phyloP scores from a whole-genome alignment of 2,329 filamentous ascomycete genomes.

The Diaporthe caulivora region DNA sequence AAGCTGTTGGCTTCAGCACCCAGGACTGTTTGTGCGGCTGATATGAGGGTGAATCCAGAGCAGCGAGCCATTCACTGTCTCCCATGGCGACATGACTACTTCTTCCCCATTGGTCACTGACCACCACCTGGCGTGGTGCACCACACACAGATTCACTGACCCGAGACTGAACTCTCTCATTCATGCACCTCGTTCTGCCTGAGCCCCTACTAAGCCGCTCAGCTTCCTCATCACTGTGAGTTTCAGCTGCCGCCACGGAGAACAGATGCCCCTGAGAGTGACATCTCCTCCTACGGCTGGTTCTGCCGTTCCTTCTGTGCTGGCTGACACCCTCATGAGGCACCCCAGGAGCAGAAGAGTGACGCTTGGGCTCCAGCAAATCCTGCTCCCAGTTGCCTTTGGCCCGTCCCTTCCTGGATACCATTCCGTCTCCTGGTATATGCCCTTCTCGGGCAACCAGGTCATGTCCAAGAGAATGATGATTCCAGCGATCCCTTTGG shows the following conservation, averaged over 20 bases:
- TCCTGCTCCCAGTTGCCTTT: neutral
- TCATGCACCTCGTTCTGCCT: neutral
- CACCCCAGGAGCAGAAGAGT: neutral
- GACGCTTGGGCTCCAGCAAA: neutral
- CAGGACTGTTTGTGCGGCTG: neutral
- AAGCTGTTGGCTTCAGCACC: neutral
- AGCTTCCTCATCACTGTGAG: neutral
- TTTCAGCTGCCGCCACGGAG: neutral
- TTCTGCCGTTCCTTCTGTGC: neutral
- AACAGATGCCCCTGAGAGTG: neutral
- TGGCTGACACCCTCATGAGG: too few species aligned
- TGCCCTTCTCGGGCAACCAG: neutral
- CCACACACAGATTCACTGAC: neutral
- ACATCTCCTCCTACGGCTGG: neutral
- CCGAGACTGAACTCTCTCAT: neutral
- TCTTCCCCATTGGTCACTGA: neutral
- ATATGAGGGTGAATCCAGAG: neutral
- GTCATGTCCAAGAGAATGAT: neutral
- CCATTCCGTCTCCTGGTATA: neutral
- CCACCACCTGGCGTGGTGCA: neutral
- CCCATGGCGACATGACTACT: too few species aligned
- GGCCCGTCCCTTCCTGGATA: neutral
- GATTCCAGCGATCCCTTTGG: neutral
- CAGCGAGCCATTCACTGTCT: neutral
- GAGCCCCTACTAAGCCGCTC: neutral